A percentile compares a stretch with the other conserved stretches of the same genome.
These are phyloP conservation scores for Gyromitra esculenta DNA, from an alignment of 2,329 filamentous ascomycete genomes.

Conservation along the genomic window DNA sequence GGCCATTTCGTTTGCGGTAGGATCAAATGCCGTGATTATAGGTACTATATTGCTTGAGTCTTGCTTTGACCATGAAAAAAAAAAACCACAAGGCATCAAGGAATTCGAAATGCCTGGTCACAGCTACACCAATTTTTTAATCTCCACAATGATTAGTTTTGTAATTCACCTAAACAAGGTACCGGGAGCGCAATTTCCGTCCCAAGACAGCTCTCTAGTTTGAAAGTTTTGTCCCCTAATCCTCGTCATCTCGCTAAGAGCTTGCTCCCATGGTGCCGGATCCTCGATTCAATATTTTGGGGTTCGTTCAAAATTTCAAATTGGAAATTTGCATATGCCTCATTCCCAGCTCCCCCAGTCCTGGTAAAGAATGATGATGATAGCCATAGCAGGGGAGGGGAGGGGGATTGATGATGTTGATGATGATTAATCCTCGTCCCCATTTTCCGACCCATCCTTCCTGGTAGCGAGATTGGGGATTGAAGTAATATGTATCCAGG, in stretches of 20 bases:
- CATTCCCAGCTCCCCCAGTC: not conserved
- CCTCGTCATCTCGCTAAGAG: constrained; percentile 31
- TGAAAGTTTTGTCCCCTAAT: not conserved
- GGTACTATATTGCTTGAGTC: not conserved
- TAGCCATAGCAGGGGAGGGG: not conserved
- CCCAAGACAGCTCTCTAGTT: constrained; percentile 24
- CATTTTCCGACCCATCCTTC: not conserved
- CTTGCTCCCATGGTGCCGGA: constrained; percentile 26
- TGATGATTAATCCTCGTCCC: not conserved
- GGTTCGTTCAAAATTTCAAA: not conserved
- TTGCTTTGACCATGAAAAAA: not conserved
- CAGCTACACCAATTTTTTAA: not conserved
- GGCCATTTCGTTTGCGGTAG: not conserved
- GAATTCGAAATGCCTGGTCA: not conserved
- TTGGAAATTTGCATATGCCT: not conserved
- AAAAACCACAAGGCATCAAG: no score
- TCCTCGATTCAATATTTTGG: constrained; percentile 13
- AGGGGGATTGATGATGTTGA: no score
- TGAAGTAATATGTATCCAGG: no score
- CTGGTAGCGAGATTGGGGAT: no score
- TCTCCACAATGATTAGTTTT: constrained; percentile 12
- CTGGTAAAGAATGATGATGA: not conserved
- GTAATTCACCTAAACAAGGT: constrained; percentile 12
- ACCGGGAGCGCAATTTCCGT: constrained; percentile 31
- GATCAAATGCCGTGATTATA: constrained; percentile 21